These are phyloP conservation scores for Botrytis pseudocinerea DNA, from an alignment of 2,329 filamentous ascomycete species.

Conservation along the genomic window DNA sequence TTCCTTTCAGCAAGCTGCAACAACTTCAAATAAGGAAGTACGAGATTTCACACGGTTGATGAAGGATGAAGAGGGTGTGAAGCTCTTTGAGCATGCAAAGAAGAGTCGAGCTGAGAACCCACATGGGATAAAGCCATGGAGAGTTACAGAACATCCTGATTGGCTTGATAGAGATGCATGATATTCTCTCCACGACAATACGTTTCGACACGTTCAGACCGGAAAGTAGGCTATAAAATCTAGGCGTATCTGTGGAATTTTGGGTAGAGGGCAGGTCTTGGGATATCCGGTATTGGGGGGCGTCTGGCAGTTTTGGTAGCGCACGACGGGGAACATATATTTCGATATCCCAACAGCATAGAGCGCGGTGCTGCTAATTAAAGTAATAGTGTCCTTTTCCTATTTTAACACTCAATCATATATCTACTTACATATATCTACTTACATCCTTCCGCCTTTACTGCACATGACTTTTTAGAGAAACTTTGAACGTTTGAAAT, in stretches of 20 bases:
- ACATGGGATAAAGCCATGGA: slow-evolving; percentile 60
- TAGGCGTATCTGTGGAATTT: background rate
- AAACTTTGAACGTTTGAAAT: background rate
- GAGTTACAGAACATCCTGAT: slow-evolving; percentile 57
- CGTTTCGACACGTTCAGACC: no score
- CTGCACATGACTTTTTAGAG: background rate
- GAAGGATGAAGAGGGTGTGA: slow-evolving; percentile 38
- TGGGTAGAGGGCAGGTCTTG: background rate
- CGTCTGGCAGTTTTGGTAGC: background rate
- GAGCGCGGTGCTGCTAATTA: background rate
- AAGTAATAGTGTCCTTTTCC: background rate
- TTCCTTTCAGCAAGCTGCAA: slow-evolving; percentile 51
- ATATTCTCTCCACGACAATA: background rate
- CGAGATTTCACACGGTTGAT: slow-evolving; percentile 44
- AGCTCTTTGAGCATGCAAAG: slow-evolving; percentile 53
- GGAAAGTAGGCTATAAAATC: slow-evolving; percentile 1
- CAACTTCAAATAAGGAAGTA: slow-evolving; percentile 52
- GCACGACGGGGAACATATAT: background rate
- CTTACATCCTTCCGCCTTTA: background rate
- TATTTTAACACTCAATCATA: no score
- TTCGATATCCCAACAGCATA: background rate
- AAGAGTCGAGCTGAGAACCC: slow-evolving; percentile 57
- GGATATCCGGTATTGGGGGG: background rate
- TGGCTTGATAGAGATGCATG: slow-evolving; percentile 48
- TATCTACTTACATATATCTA: background rate